These are phyloP conservation scores for Xerocomellus amylosporus DNA, from an alignment of 768 basidiomycete genomes.

Conservation along the genomic window DNA sequence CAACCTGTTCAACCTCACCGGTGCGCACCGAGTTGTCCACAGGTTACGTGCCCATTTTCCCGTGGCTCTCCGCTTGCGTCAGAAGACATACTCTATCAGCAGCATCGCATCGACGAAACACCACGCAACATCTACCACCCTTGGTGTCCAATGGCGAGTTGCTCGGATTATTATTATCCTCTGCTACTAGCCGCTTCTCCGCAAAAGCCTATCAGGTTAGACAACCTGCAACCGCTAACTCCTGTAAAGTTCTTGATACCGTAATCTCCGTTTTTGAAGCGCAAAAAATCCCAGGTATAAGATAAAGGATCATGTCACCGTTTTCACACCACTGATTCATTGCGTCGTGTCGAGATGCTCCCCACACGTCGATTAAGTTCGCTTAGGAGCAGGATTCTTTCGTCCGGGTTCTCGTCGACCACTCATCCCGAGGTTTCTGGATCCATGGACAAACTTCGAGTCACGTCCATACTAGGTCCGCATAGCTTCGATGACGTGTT, in stretches of 20 bases:
- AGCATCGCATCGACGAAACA: not conserved
- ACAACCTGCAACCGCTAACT: conserved; percentile 26
- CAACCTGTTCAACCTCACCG: conserved; percentile 9
- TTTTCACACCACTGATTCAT: conserved; percentile 3
- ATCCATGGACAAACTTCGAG: too few species aligned
- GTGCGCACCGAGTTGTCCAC: conserved; percentile 7
- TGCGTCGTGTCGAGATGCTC: conserved; percentile 3
- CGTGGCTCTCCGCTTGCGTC: conserved; percentile 5
- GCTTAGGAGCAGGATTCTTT: not conserved
- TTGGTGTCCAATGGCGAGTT: not conserved
- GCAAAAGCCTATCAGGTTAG: conserved; percentile 36
- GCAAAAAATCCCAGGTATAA: conserved; percentile 15
- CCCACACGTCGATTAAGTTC: conserved; percentile 16
- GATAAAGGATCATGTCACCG: conserved; percentile 10
- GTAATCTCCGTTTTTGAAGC: conserved; percentile 34
- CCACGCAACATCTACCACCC: not conserved
- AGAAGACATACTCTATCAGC: not conserved
- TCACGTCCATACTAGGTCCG: not conserved
- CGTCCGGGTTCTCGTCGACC: conserved; percentile 6
- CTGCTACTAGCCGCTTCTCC: conserved; percentile 22
- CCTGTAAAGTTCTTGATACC: conserved; percentile 27
- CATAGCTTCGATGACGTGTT: conserved; percentile 16
- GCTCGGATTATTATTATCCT: conserved; percentile 19
- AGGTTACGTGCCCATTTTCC: conserved; percentile 23
- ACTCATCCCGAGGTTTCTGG: conserved; percentile 1